These are phyloP conservation scores for Alternaria arbusti DNA, from an alignment of 2,329 filamentous ascomycete genomes.

Conservation along the genomic window DNA sequence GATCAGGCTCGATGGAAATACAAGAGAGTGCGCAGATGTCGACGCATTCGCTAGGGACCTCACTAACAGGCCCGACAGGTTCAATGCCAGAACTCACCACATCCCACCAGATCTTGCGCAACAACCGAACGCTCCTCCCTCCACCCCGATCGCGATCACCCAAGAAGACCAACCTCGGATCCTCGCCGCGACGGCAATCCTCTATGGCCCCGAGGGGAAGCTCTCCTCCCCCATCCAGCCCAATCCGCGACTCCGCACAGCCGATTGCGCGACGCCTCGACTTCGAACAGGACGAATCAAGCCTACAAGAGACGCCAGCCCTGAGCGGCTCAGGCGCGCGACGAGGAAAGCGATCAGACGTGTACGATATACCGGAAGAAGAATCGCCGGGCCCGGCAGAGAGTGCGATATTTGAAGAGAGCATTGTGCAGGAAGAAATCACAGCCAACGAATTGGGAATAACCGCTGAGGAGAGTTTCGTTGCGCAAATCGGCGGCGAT, in stretches of 20 bases:
- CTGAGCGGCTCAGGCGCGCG: constrained; percentile 44
- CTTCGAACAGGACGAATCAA: constrained; percentile 55
- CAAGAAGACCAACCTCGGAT: constrained; percentile 64
- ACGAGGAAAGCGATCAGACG: constrained; percentile 35
- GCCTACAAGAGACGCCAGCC: constrained; percentile 37
- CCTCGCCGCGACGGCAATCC: constrained; percentile 67
- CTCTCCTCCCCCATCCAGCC: constrained; percentile 44
- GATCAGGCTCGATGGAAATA: constrained; percentile 68
- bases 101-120: constrained; percentile 55
- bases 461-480: constrained; percentile 36
- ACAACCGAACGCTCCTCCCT: constrained; percentile 54
- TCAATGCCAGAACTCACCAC: constrained; percentile 58
- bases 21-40: constrained; percentile 61
- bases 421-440: constrained; percentile 41
- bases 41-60: not conserved
- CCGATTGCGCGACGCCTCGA: constrained; percentile 63
- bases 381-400: constrained; percentile 36
- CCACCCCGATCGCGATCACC: constrained; percentile 64
- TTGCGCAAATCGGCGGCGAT: constrained; percentile 39
- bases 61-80: constrained; percentile 42
- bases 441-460: constrained; percentile 30
- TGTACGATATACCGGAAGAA: constrained; percentile 43
- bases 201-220: constrained; percentile 63
- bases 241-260: constrained; percentile 39
- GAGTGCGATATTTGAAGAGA: constrained; percentile 41